phyloP scores from a whole-genome alignment of 2,329 filamentous ascomycete species.

The Phaeoacremonium minimum region DNA sequence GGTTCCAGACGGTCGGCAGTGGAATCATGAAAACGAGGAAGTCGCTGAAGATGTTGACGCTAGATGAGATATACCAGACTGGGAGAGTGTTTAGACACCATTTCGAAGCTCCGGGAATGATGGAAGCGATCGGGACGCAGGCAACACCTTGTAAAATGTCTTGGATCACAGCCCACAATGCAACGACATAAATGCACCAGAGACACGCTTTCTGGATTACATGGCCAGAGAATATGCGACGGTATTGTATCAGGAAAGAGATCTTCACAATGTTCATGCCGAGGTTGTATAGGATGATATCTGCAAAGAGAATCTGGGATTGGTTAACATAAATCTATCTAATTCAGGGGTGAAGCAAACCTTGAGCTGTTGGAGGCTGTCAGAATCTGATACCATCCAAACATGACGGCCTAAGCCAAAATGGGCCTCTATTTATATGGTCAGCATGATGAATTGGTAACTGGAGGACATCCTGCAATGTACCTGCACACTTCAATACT shows the following conservation, averaged over 20 bases:
- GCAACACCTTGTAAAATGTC: constrained; percentile 19
- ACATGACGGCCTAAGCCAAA: too few species aligned
- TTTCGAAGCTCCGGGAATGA: constrained; percentile 12
- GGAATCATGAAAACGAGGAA: constrained; percentile 29
- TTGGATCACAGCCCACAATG: constrained; percentile 16
- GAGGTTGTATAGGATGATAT: constrained; percentile 19
- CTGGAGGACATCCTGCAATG: too few species aligned
- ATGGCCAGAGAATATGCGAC: constrained; percentile 20
- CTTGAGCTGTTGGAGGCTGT: too few species aligned
- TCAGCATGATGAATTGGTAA: too few species aligned
- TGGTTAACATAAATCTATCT: too few species aligned
- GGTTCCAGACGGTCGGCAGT: constrained; percentile 28
- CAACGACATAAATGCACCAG: constrained; percentile 16
- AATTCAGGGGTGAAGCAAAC: too few species aligned
- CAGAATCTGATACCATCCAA: too few species aligned
- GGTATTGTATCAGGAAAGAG: constrained; percentile 26
- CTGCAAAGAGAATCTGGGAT: constrained; percentile 5
- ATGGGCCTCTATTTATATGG: too few species aligned
- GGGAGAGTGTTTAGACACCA: constrained; percentile 11
- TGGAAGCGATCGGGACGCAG: constrained; percentile 18
- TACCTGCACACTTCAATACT: too few species aligned
- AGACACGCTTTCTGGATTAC: constrained; percentile 12
- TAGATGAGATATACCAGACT: constrained; percentile 18
- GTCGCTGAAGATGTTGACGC: constrained; percentile 29
- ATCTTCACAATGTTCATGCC: constrained; percentile 24